Evolutionary conservation across 1,139 yeast genomes (phyloP).

Genomic region (Kodamaea sp.): DNA sequence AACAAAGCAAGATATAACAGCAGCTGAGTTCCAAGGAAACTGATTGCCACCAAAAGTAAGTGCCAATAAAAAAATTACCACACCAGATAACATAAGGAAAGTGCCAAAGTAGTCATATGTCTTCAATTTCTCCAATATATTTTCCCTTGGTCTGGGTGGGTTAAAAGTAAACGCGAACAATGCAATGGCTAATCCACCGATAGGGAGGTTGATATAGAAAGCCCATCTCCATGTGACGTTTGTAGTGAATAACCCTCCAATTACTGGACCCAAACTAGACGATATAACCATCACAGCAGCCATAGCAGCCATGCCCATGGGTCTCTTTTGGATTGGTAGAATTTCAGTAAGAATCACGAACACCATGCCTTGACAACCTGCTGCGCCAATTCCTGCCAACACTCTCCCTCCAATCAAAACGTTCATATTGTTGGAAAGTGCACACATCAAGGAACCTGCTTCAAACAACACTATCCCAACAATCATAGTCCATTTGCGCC

Average conservation of each 20-base stretch:
- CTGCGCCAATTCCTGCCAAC: slow-evolving; percentile 73
- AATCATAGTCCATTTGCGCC: slow-evolving; percentile 55
- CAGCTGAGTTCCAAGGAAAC: slow-evolving; percentile 54
- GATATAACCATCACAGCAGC: slow-evolving; percentile 58
- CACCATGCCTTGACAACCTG: slow-evolving; percentile 63
- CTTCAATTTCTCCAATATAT: slow-evolving; percentile 39
- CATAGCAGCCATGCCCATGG: slow-evolving; percentile 50
- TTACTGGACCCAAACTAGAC: slow-evolving; percentile 61
- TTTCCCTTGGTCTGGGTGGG: slow-evolving; percentile 56
- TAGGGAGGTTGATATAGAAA: slow-evolving; percentile 69
- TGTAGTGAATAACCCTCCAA: slow-evolving; percentile 68
- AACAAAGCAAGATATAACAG: slow-evolving; percentile 54
- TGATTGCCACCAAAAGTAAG: slow-evolving; percentile 54
- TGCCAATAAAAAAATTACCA: slow-evolving; percentile 48
- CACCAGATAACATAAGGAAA: slow-evolving; percentile 38
- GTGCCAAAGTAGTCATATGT: slow-evolving; percentile 53
- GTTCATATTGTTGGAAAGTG: slow-evolving; percentile 55
- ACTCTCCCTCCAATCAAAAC: slow-evolving; percentile 71
- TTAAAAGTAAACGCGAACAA: slow-evolving; percentile 49
- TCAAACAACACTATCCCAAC: slow-evolving; percentile 57
- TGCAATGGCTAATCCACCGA: slow-evolving; percentile 58
- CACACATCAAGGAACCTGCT: slow-evolving; percentile 63
- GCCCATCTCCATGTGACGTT: slow-evolving; percentile 78
- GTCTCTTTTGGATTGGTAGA: slow-evolving; percentile 61
- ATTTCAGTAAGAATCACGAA: slow-evolving; percentile 61